These are phyloP conservation scores for Rhazya stricta DNA, from an alignment of 257 asterid genomes.

Conservation along the genomic window DNA sequence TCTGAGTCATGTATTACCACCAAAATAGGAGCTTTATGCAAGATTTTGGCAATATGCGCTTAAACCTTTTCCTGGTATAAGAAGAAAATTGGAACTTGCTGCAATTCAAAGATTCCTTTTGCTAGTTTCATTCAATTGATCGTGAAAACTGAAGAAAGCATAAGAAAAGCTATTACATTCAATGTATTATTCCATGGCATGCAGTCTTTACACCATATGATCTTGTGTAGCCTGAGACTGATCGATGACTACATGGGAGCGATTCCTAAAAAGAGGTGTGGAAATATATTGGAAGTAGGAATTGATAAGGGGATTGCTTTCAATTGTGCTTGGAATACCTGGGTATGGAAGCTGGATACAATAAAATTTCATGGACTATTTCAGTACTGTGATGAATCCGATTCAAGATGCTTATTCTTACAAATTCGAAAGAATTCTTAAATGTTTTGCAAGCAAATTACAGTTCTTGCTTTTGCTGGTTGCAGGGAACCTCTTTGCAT, in stretches of 20 bases:
- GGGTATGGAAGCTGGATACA: neutral
- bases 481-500: conserved; percentile 78
- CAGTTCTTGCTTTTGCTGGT: neutral
- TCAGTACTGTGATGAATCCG: neutral
- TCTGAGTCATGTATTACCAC: neutral
- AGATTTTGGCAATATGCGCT: neutral
- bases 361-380: neutral
- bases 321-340: neutral
- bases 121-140: neutral
- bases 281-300: neutral
- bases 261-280: no score
- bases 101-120: neutral
- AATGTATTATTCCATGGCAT: neutral
- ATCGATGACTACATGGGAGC: neutral
- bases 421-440: neutral
- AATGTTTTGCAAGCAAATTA: neutral
- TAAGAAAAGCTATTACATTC: neutral
- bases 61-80: neutral
- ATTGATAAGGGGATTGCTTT: neutral
- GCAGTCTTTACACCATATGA: neutral
- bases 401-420: neutral
- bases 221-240: neutral
- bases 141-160: neutral
- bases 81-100: neutral
- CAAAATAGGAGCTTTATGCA: neutral